Percentiles rank a stretch among this genome's conserved stretches.
Evolutionary conservation across 2,329 filamentous ascomycete species (phyloP).

Genomic region (Pseudocercospora ulei): DNA sequence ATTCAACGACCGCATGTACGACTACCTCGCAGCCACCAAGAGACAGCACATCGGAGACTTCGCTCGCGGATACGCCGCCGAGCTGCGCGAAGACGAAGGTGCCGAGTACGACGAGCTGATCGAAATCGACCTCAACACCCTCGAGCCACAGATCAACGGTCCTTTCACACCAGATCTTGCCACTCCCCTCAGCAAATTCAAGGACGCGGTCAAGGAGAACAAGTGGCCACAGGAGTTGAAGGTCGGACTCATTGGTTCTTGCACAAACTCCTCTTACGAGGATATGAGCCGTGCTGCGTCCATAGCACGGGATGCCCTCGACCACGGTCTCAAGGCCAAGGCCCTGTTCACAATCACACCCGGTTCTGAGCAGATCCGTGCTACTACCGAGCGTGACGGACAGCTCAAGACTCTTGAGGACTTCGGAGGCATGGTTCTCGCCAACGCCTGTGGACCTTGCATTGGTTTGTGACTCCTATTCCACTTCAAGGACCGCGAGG

Average conservation of each 20-base stretch:
- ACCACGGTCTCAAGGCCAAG: conserved; percentile 91
- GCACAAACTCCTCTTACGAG: conserved; percentile 83
- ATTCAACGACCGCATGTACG: conserved; percentile 96
- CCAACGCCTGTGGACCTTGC: conserved; percentile 85
- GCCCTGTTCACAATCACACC: conserved; percentile 88
- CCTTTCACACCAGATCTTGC: conserved; percentile 97
- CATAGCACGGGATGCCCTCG: conserved; percentile 80
- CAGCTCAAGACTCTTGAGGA: conserved; percentile 82
- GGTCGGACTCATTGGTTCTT: conserved; percentile 93
- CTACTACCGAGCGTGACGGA: conserved; percentile 60
- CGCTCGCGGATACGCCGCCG: conserved; percentile 69
- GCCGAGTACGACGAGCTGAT: conserved; percentile 93
- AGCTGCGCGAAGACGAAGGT: conserved; percentile 78
- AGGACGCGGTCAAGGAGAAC: conserved; percentile 85
- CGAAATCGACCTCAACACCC: conserved; percentile 86
- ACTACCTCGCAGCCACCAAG: conserved; percentile 88
- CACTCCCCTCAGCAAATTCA: conserved; percentile 95
- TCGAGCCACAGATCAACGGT: conserved; percentile 97
- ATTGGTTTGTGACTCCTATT: conserved; percentile 47
- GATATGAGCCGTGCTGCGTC: conserved; percentile 91
- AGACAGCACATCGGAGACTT: conserved; percentile 84
- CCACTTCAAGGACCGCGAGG: too few relatives aligned
- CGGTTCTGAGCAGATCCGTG: conserved; percentile 91
- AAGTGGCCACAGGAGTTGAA: conserved; percentile 94
- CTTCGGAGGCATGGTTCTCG: conserved; percentile 86